phyloP scores from a whole-genome alignment of 1,284 basidiomycete genomes.

The Microbotryum silenes-acaulis region DNA sequence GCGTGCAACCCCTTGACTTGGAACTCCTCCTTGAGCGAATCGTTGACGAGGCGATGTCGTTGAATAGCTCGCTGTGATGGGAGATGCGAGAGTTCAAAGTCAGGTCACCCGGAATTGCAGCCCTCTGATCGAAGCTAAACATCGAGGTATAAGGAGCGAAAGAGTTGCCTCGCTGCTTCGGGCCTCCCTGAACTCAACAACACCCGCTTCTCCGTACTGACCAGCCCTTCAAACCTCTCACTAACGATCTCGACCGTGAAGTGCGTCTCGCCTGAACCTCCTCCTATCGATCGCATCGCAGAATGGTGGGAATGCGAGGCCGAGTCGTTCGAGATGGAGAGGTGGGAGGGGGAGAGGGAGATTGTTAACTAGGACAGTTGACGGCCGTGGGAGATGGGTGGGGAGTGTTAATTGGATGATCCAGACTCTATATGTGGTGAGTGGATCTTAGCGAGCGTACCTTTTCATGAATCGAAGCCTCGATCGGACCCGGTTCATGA shows the following conservation, averaged over 20 bases:
- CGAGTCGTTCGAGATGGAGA: slow-evolving; percentile 34
- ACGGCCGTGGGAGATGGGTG: not conserved
- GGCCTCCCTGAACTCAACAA: too few species aligned
- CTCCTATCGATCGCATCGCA: slow-evolving; percentile 32
- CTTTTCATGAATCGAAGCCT: too few species aligned
- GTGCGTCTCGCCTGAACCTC: slow-evolving; percentile 33
- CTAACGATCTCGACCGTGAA: slow-evolving; percentile 32
- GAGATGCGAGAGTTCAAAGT: not conserved
- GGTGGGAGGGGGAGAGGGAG: slow-evolving; percentile 17
- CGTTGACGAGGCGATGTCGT: slow-evolving; percentile 35
- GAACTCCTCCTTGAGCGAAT: slow-evolving; percentile 31
- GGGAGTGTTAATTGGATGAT: not conserved
- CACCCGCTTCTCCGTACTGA: slow-evolving; percentile 6
- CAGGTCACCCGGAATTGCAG: too few species aligned
- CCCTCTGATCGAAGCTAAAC: not conserved
- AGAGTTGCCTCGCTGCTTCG: not conserved
- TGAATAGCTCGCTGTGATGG: slow-evolving; percentile 30
- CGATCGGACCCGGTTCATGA: too few species aligned
- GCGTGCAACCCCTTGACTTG: slow-evolving; percentile 33
- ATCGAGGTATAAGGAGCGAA: not conserved
- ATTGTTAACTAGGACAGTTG: slow-evolving; percentile 17
- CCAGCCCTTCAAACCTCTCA: slow-evolving; percentile 28
- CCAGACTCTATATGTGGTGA: too few species aligned
- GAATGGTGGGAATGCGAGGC: slow-evolving; percentile 32
- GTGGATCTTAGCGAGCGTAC: too few species aligned